A percentile compares a stretch with the other conserved stretches of the same genome.
Evolutionary conservation across 2,329 filamentous ascomycete species (phyloP).

Genomic region (Fusarium albidum): DNA sequence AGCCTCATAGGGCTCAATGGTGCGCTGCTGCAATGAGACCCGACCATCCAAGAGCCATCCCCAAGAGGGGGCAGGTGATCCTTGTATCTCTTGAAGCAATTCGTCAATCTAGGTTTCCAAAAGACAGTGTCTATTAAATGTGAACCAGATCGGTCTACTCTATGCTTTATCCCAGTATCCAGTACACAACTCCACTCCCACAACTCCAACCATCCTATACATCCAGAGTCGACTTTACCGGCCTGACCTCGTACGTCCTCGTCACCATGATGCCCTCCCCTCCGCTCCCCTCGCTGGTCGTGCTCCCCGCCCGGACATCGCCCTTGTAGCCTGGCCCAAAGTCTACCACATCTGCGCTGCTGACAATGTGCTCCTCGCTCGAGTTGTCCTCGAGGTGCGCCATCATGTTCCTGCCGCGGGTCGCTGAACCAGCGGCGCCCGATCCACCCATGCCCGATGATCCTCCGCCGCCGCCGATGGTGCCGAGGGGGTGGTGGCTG

Average conservation of each 20-base stretch:
- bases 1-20: neutral
- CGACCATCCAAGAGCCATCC: no score
- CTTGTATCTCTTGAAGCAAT: no score
- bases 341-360: constrained; percentile 27
- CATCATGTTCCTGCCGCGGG: constrained; percentile 34
- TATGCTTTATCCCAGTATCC: no score
- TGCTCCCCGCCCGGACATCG: constrained; percentile 33
- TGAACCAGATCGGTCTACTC: no score
- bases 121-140: no score
- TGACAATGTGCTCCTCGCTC: constrained; percentile 45
- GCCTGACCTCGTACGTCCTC: constrained; percentile 35
- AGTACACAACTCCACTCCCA: no score
- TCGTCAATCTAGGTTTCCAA: no score
- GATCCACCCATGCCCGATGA: constrained; percentile 5
- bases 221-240: constrained; percentile 37
- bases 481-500: constrained; percentile 38
- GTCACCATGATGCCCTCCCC: constrained; percentile 38
- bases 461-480: constrained; percentile 39
- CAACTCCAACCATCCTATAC: constrained; percentile 27
- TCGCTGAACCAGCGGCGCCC: constrained; percentile 19
- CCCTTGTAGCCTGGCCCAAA: constrained; percentile 32
- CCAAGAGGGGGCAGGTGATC: no score
- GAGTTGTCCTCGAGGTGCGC: constrained; percentile 41
- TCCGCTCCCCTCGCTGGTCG: constrained; percentile 27
- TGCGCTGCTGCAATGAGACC: no score